Evolutionary conservation across 2,329 filamentous ascomycete genomes (phyloP), one percentile per base, ranked within the genome.

Genomic region (Lojkania enalia): DNA sequence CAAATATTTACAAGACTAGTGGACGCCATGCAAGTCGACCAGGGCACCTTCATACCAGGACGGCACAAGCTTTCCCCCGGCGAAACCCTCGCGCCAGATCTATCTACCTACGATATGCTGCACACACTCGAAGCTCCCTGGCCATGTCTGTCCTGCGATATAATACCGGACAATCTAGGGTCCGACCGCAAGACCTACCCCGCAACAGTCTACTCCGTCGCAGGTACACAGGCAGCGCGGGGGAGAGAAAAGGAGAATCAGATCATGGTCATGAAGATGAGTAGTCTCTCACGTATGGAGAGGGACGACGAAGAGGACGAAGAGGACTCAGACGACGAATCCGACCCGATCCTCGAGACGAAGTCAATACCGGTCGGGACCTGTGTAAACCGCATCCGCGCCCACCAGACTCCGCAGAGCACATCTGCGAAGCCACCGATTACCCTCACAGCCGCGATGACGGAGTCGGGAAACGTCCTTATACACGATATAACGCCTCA

Each of bases 41-140:
- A 92, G 64, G 86, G 88, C 69, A 95, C 90, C 30, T 99, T 97
- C 72, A 96, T 99, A 61, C 90, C 95, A 56, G 94, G 94, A 53
- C 84, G 94, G 63, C 90, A 90, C 70, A 92, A 94, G 75, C 81
- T 97, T 52, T 89, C 90, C 54, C 85, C 90, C 11, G 92, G 90
- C 60, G 90, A 97, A 77, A 91, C 90, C 4, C 81, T 99, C 44
- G 84, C 90, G 3, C 92, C 94, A 12, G 94, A 99, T 72, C 79
- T 88, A 47, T 89, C 88, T n/a, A 92, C 92, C 4, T 99, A 99
- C 76, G 87, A 96, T 69, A 95, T 99, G 90, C 83, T 99, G 48
- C 94, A 99, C 77, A 90, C 84, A 50, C 81, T 99, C 53, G 94
- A 87, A 71, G 91, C 91, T 5, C 90, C 90, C 1, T 99, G 94